phyloP scores from a whole-genome alignment of 257 asterid genomes.

The Nicotiana knightiana region DNA sequence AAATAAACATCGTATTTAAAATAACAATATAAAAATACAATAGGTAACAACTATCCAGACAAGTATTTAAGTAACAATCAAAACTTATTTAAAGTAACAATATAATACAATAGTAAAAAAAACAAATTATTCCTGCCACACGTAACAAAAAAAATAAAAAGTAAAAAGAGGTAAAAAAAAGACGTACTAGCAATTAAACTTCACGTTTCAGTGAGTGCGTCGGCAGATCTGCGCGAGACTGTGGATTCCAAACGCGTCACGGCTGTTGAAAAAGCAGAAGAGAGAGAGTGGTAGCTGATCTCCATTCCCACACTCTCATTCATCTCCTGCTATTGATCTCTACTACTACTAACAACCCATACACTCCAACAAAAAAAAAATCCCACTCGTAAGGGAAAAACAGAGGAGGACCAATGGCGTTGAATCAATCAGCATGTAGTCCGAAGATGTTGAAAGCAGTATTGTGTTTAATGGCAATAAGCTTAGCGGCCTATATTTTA shows the following conservation, averaged over 20 bases:
- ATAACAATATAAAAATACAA: too few relatives aligned
- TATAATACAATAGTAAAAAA: too few relatives aligned
- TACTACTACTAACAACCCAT: neutral
- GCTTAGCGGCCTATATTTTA: slow-evolving; percentile 59
- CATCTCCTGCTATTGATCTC: neutral
- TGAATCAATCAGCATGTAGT: slow-evolving; percentile 25
- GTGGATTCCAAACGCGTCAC: neutral
- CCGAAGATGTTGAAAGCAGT: slow-evolving; percentile 51
- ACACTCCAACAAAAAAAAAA: neutral
- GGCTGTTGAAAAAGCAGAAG: neutral
- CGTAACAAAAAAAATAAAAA: too few relatives aligned
- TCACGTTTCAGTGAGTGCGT: neutral
- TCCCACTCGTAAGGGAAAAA: neutral
- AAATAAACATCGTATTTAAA: too few relatives aligned
- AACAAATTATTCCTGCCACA: too few relatives aligned
- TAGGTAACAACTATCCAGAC: too few relatives aligned
- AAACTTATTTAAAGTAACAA: too few relatives aligned
- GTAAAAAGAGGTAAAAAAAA: too few relatives aligned
- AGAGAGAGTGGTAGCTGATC: neutral
- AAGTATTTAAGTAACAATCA: too few relatives aligned
- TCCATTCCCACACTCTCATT: neutral
- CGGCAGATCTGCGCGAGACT: neutral
- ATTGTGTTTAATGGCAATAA: slow-evolving; percentile 51
- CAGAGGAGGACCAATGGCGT: slow-evolving; percentile 39
- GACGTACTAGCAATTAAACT: neutral